Evolutionary conservation across 352 stramenopile genomes (phyloP).

Genomic region (Pythium oligandrum): DNA sequence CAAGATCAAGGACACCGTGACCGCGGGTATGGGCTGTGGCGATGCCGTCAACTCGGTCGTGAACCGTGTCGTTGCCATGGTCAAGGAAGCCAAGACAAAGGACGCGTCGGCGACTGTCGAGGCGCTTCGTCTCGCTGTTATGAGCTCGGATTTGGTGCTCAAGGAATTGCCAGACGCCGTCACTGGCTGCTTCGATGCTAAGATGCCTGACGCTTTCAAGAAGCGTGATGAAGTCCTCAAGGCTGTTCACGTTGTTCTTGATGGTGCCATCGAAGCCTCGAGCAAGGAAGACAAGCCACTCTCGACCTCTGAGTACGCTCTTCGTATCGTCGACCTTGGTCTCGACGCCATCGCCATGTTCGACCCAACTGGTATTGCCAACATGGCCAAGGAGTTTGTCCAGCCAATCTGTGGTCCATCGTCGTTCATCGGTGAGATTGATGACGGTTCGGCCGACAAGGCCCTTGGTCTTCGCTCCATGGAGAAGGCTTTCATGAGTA

Average conservation of each 20-base stretch:
- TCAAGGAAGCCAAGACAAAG: slow-evolving; percentile 14
- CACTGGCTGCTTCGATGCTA: neutral
- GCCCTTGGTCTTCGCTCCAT: slow-evolving; percentile 37
- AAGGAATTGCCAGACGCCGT: slow-evolving; percentile 2
- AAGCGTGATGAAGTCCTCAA: slow-evolving; percentile 5
- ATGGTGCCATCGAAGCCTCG: neutral
- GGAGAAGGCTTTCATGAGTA: slow-evolving; percentile 37
- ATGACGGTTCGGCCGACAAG: slow-evolving; percentile 33
- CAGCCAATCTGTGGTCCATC: slow-evolving; percentile 53
- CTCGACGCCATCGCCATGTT: slow-evolving; percentile 41
- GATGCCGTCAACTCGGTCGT: slow-evolving; percentile 10
- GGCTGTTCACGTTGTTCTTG: slow-evolving; percentile 2
- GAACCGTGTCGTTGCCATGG: slow-evolving; percentile 15
- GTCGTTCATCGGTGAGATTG: slow-evolving; percentile 40
- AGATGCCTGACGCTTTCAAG: slow-evolving; percentile 1
- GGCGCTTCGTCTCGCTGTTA: neutral
- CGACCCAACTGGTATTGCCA: slow-evolving; percentile 37
- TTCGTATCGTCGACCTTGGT: slow-evolving; percentile 33
- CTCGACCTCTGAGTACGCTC: slow-evolving; percentile 18
- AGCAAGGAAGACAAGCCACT: neutral
- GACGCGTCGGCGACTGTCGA: slow-evolving; percentile 14
- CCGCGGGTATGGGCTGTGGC: neutral
- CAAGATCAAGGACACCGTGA: neutral
- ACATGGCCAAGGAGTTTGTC: slow-evolving; percentile 37
- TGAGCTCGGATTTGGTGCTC: slow-evolving; percentile 2